These are phyloP conservation scores for Eragrostis nindensis DNA, from an alignment of 176 grass and related monocot species.

Conservation along the genomic window DNA sequence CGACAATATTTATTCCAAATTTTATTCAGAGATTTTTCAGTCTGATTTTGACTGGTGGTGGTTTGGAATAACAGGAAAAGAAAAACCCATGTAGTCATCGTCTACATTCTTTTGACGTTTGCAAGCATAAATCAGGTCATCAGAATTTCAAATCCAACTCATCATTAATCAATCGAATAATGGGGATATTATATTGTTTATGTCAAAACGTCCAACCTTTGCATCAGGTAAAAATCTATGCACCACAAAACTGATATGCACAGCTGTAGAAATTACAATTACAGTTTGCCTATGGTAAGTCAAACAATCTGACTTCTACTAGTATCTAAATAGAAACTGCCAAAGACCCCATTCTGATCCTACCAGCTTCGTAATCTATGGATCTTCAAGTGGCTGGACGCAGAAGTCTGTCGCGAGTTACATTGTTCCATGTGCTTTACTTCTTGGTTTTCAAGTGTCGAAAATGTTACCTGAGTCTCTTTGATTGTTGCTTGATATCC, in stretches of 20 bases:
- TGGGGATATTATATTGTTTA: neutral
- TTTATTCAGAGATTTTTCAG: no score
- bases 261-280: conserved; percentile 44
- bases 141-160: neutral
- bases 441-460: conserved; percentile 28
- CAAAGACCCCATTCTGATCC: conserved; percentile 28
- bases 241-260: conserved; percentile 38
- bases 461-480: conserved; percentile 56
- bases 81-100: no score
- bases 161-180: neutral
- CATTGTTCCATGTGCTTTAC: neutral
- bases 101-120: no score
- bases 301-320: conserved; percentile 14
- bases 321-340: conserved; percentile 18
- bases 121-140: neutral
- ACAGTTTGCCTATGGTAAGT: neutral
- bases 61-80: no score
- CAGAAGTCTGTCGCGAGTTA: no score
- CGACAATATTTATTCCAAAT: no score
- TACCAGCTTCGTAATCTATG: neutral
- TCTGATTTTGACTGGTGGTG: no score
- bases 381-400: no score
- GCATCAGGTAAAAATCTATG: neutral
- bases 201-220: neutral
- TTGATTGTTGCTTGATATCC: conserved; percentile 85